Conservation (phyloP, 1,139 yeast genomes). For the Scheffersomyces titani region DNA sequence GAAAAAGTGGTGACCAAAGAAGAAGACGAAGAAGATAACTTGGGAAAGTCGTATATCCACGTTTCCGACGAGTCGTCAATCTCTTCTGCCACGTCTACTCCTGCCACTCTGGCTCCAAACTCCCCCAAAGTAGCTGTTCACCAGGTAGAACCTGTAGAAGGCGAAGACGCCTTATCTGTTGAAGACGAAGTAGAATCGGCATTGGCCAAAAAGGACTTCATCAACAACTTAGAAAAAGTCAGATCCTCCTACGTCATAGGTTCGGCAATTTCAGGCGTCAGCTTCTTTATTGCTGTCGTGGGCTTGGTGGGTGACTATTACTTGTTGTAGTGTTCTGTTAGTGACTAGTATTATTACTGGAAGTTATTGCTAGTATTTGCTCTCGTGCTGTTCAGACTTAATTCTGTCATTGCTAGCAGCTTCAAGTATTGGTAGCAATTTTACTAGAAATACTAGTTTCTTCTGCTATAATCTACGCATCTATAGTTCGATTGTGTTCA, state of each 20-base stretch:
- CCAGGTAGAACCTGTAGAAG: constrained; percentile 6
- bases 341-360: neutral
- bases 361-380: neutral
- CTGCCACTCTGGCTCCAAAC: constrained; percentile 28
- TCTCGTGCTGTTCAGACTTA: neutral
- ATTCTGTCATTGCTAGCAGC: neutral
- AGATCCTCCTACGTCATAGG: constrained; percentile 34
- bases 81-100: constrained; percentile 27
- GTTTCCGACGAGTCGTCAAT: constrained; percentile 45
- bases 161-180: constrained; percentile 17
- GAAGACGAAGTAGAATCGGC: constrained; percentile 46
- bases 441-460: neutral
- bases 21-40: constrained; percentile 29
- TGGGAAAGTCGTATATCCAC: constrained; percentile 53
- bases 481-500: neutral
- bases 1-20: constrained; percentile 5
- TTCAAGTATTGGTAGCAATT: neutral
- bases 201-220: constrained; percentile 41
- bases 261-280: constrained; percentile 40
- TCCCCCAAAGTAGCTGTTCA: constrained; percentile 27
- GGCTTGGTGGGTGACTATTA: constrained; percentile 54
- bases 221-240: constrained; percentile 32
- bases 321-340: constrained; percentile 16
- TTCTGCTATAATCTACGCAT: neutral
- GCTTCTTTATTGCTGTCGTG: constrained; percentile 43